phyloP scores from a whole-genome alignment of 208 protist genomes.

The Trypanosoma mega region DNA sequence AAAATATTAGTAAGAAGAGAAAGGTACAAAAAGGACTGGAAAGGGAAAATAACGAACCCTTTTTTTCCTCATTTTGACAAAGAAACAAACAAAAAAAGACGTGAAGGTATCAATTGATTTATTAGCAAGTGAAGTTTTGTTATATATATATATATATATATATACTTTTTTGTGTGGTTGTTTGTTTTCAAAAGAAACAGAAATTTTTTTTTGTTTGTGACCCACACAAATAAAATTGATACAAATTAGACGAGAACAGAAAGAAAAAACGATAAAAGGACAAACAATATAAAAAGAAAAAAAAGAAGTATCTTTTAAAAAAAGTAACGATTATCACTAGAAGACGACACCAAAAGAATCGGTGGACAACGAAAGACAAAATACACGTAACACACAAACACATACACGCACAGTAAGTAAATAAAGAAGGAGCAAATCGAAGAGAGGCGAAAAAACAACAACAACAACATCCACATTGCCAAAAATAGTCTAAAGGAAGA shows the following conservation, averaged over 20 bases:
- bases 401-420: background rate
- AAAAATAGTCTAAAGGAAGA: too few relatives aligned
- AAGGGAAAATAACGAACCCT: background rate
- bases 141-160: slow-evolving; percentile 1
- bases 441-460: too few relatives aligned
- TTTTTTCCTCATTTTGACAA: background rate
- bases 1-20: too few relatives aligned
- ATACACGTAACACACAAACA: too few relatives aligned
- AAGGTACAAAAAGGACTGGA: background rate
- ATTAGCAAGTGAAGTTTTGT: too few relatives aligned
- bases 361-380: too few relatives aligned
- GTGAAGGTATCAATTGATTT: too few relatives aligned
- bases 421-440: too few relatives aligned
- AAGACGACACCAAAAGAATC: too few relatives aligned
- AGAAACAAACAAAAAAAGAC: background rate
- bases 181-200: too few relatives aligned
- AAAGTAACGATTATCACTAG: too few relatives aligned
- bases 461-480: too few relatives aligned
- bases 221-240: background rate
- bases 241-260: background rate
- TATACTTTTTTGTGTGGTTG: background rate
- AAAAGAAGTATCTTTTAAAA: background rate
- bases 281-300: background rate
- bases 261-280: background rate
- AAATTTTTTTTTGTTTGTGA: slow-evolving; percentile 12